Conservation (phyloP, 2,329 filamentous ascomycete species). For the Madurella mycetomatis region DNA sequence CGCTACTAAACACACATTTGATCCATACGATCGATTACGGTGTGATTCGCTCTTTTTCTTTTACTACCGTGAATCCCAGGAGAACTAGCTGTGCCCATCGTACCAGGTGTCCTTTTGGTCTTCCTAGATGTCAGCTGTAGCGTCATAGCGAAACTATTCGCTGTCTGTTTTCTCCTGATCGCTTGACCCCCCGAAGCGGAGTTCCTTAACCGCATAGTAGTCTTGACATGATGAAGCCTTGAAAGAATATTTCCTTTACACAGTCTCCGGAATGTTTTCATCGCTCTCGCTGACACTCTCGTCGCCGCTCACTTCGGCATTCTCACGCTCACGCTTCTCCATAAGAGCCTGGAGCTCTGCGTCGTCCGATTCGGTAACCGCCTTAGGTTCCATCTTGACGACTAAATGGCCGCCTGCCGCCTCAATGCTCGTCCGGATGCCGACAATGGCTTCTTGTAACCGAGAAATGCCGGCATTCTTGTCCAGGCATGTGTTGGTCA, state of each 20-base stretch:
- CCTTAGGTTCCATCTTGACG: conserved; percentile 98
- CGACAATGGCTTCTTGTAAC: conserved; percentile 83
- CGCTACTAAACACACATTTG: not conserved
- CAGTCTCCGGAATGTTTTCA: conserved; percentile 65
- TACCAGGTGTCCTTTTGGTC: conserved; percentile 6
- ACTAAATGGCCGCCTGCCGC: conserved; percentile 72
- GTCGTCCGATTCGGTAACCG: conserved; percentile 97
- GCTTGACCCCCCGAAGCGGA: not conserved
- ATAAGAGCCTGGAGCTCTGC: conserved; percentile 95
- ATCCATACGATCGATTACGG: not conserved
- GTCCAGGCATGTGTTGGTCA: conserved; percentile 93
- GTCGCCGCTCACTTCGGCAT: conserved; percentile 95
- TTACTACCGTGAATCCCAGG: conserved; percentile 2
- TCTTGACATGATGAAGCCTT: too few species aligned
- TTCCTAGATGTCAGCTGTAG: conserved; percentile 9
- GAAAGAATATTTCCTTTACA: conserved; percentile 31
- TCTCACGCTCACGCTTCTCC: conserved; percentile 98
- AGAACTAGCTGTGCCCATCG: conserved; percentile 7
- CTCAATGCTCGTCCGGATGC: conserved; percentile 78
- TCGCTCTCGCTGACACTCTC: conserved; percentile 95
- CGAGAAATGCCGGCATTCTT: conserved; percentile 80
- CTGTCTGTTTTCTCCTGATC: not conserved
- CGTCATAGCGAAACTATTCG: conserved; percentile 2
- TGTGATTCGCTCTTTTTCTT: conserved; percentile 11
- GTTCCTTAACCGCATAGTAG: too few species aligned